A percentile compares a stretch with the other conserved stretches of the same genome.
phyloP scores from a whole-genome alignment of 768 basidiomycete genomes.

The Lenzites betulinus region DNA sequence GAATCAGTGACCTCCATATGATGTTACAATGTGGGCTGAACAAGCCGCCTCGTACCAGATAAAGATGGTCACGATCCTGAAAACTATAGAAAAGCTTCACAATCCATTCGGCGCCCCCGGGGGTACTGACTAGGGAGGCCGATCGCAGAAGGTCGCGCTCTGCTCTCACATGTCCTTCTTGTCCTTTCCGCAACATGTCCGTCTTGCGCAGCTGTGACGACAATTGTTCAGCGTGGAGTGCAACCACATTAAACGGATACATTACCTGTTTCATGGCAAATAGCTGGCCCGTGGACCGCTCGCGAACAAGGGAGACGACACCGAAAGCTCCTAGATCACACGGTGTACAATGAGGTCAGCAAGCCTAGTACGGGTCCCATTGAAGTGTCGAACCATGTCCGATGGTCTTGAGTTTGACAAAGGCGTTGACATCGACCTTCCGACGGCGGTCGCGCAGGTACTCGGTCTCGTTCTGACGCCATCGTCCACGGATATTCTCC shows the following conservation, averaged over 20 bases:
- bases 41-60: slow-evolving; percentile 64
- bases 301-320: slow-evolving; percentile 90
- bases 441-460: slow-evolving; percentile 83
- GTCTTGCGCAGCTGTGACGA: slow-evolving; percentile 69
- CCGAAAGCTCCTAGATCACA: slow-evolving; percentile 80
- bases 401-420: slow-evolving; percentile 89
- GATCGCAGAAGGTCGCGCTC: slow-evolving; percentile 93
- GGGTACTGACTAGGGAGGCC: slow-evolving; percentile 76
- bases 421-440: slow-evolving; percentile 83
- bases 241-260: slow-evolving; percentile 8
- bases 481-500: slow-evolving; percentile 67
- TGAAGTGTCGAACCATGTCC: slow-evolving; percentile 69
- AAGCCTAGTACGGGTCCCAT: slow-evolving; percentile 26
- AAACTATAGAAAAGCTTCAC: slow-evolving; percentile 92
- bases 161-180: slow-evolving; percentile 96
- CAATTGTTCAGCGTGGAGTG: slow-evolving; percentile 6
- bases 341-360: slow-evolving; percentile 19
- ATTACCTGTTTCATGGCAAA: slow-evolving; percentile 96
- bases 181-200: slow-evolving; percentile 94
- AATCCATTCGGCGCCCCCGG: slow-evolving; percentile 87
- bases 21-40: slow-evolving; percentile 15
- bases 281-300: slow-evolving; percentile 74
- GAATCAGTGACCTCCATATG: slow-evolving; percentile 39
- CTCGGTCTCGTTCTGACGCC: slow-evolving; percentile 87
- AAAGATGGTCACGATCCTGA: slow-evolving; percentile 93